Evolutionary conservation across 1,139 yeast genomes (phyloP), one percentile per base, ranked within the genome.

Genomic region (Kluyveromyces sp.): DNA sequence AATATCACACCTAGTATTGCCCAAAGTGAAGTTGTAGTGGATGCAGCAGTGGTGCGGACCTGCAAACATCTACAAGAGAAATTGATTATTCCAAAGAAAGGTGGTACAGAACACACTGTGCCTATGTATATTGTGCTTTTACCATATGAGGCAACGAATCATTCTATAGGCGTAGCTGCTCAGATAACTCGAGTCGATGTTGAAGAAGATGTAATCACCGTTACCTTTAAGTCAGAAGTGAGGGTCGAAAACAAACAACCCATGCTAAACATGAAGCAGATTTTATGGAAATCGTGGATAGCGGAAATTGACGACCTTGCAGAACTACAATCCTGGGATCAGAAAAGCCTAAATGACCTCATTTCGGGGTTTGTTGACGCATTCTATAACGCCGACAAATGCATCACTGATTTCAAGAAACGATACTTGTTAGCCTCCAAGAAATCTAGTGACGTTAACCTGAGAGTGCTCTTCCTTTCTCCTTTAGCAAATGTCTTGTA

Each of bases 401-500:
- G 71, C 6, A 34, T 48, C 57, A 50, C 58, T 50, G 43, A 44
- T 13, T 57, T 57, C 36, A 53, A 44, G 29, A 39, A 38, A 4
- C 45, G 41, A 25, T 56, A 55, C 43, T 51, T 36, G 33, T 37
- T 34, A 8, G 48, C 55, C 8, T 34, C 40, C 6, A 53, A 50
- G 20, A 41, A 46, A 4, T 46, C 41, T 3, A 41, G 55, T 0
- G 44, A 40, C 3, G 54, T 46, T 0, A 48, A 47, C 28, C 56
- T 51, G 7, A 70, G 72, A 46, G 63, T 80, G 13, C 58, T 78
- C 31, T 67, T 77, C 1, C 64, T 80, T 32, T 74, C 81, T 16
- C 89, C 88, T 0, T 60, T 81, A 43, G 80, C 86, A 0, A 75
- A 75, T 50, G 71, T 81, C 0, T 64, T 81, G n/a, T 75, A 69